Base-by-base conservation (phyloP, 371 early-diverging fungal genomes). In the Syncephalastrum sp. region DNA sequence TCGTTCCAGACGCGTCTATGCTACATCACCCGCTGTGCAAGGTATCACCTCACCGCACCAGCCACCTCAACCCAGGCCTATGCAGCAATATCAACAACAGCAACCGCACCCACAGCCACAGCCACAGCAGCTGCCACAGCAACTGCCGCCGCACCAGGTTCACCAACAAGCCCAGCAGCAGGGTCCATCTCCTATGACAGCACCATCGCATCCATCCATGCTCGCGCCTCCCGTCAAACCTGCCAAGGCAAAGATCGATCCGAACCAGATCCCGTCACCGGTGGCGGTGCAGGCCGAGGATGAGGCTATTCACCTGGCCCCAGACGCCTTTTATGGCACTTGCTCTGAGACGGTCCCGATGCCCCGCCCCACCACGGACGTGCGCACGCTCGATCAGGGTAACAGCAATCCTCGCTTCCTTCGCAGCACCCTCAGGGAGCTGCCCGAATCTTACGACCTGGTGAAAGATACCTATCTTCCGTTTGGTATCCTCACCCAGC, bases 321-420 rank as follows among this genome's bases (percentile, higher is more conserved):
- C 85, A 24, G 60, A 64, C 23, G 63, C 75, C 4, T 54, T 54
- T 12, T 98, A 87, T 75, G 78, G 83, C 27, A 96, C 97, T 0
- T 78, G 74, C 10, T 83, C 87, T 3, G 69, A 73, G 27, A 77
- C 72, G 48, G 66, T 72, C 3, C 68, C 72, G 15, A 72, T 90
- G n/a, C 99, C 98, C 12, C 70, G 93, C 38, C 84, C 93, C 10
- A 83, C 87, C 25, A 92, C 94, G 1, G 71, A 87, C 23, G 92
- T 91, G 67, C 71, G 67, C 27, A 88, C 86, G 1, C 70, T 93
- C 17, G 99, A 98, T 76, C 94, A 94, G 67, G 97, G 95, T 25
- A 96, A 94, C 68, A 88, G 89, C 64, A 94, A 89, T 70, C 97
- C 98, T n/a, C 79, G 92, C 42, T 96, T 94, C 67, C 87, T 96